Conservation (phyloP, 495 filamentous ascomycete genomes). For the Aspergillus biplanus region DNA sequence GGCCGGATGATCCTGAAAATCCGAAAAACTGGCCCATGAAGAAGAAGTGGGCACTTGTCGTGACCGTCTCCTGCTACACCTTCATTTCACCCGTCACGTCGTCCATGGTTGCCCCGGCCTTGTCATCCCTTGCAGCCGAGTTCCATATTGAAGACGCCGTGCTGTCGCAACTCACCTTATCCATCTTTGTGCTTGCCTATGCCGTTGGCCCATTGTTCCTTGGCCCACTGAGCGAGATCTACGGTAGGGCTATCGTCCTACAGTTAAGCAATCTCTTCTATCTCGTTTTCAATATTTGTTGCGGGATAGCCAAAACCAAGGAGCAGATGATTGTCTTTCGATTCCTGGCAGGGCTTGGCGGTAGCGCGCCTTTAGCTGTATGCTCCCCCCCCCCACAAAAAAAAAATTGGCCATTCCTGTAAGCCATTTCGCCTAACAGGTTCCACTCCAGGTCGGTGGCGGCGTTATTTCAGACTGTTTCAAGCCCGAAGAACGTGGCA, state of each 20-base stretch:
- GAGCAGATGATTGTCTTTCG: constrained; percentile 58
- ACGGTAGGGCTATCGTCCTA: constrained; percentile 67
- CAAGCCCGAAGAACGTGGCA: constrained; percentile 64
- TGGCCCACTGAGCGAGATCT: constrained; percentile 75
- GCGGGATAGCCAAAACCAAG: constrained; percentile 54
- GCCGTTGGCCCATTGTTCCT: constrained; percentile 70
- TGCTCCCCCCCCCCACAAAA: constrained; percentile 20
- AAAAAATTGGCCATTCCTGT: background rate
- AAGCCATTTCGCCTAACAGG: background rate
- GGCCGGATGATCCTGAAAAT: constrained; percentile 59
- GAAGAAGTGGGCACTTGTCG: constrained; percentile 66
- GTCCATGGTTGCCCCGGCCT: constrained; percentile 73
- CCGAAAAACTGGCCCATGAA: constrained; percentile 60
- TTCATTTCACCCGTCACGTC: constrained; percentile 75
- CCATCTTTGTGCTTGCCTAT: constrained; percentile 77
- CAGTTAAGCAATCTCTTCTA: constrained; percentile 68
- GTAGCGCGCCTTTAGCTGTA: constrained; percentile 55
- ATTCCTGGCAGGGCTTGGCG: constrained; percentile 62
- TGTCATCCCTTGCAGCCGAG: constrained; percentile 58
- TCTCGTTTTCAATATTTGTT: constrained; percentile 60
- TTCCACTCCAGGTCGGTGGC: constrained; percentile 49
- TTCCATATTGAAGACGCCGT: constrained; percentile 61
- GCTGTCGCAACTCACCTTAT: constrained; percentile 62
- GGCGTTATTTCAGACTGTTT: constrained; percentile 68
- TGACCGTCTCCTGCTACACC: constrained; percentile 63